Base-by-base conservation (phyloP, 176 grass and related monocot genomes). In the Cenchrus fungigraminus region DNA sequence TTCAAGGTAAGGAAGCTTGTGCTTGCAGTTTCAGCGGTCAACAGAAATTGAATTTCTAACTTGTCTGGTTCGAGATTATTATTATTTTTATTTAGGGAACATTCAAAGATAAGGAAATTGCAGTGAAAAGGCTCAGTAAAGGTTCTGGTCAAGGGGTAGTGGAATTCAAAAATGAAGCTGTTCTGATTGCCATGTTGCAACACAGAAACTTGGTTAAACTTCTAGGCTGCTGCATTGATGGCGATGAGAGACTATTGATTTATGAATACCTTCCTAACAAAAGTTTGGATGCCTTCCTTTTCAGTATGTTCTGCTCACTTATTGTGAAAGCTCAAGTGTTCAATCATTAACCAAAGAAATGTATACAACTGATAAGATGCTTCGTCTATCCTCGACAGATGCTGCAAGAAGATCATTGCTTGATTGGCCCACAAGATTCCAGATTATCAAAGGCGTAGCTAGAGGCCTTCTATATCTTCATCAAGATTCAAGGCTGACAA, bases 381-480 rank as follows among this genome's bases (percentile, higher is more conserved):
- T 78, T 82, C 4, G 0, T 40, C 12, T 71, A 37, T 58, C 17
- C 57, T 56, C 86, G 34, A 47, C 34, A 86, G 88, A 82, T 73
- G 56, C 28, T 78, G 25, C 37, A 65, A 82, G 57, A 72, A 85
- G 75, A 78, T 57, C 78, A 20, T 20, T 74, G 1, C 72, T 96
- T 14, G 74, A 80, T 14, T 93, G 89, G 94, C 25, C 81, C 54
- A 88, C 61, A 53, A 87, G 91, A 22, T 85, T 93, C 16, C 49
- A 83, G 34, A 93, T 96, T 76, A 93, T 96, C 19, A 68, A 58
- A 42, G 89, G 91, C 8, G 64, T 93, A 53, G 89, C 89, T 57
- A 69, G 87, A 83, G 91, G 89, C 2, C 65, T 96, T 85, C 19
- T 87, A 55, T 96, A 93, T 69, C 86, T 96, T 17, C 94, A 93